Evolutionary conservation across 2,329 filamentous ascomycete species (phyloP), one percentile per base, ranked within the genome.

Genomic region (Diaporthe ilicicola): DNA sequence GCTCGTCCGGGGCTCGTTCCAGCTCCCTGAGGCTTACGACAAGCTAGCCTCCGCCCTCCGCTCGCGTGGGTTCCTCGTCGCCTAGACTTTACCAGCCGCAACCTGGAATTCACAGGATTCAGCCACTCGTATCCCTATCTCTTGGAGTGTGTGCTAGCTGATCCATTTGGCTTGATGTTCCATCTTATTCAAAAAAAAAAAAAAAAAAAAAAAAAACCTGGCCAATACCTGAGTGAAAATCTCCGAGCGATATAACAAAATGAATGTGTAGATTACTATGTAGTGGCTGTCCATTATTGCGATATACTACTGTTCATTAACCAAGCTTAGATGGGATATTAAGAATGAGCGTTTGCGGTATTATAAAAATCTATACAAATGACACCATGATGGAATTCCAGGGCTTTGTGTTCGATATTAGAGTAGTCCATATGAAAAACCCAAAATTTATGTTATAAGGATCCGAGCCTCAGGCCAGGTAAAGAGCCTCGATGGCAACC

Each of bases 51-150:
- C 37, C 2, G 34, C 53, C 13, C 37, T 70, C 5, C 19, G 53
- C 46, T 70, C 67, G 2, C 56, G 48, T n/a, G 67, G 50, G 2
- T 48, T 70, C n/a, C n/a, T n/a, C n/a, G n/a, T n/a, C n/a, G n/a
- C n/a, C n/a, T n/a, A n/a, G n/a, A n/a, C n/a, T n/a, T n/a, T n/a
- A 8, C 12, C 53, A 39, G n/a, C 32, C 53, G 22, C 32, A 5
- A 32, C 12, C n/a, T 39, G 53, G 32, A 39, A 39, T 22, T 19
- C 29, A 19, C 24, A 4, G 19, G 51, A 6, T 17, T n/a, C 29
- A 55, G 10, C 53, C 19, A 39, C 9, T 22, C 4, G 32, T 4
- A 39, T 15, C 4, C n/a, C 19, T 10, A n/a, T 32, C 53, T 55
- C 10, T 9, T 19, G 3, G 10, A 15, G 5, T 15, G 4, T 55